Evolutionary conservation across 1,284 basidiomycete species (phyloP), one percentile per base, ranked within the genome.

Genomic region (Moesziomyces antarcticus): DNA sequence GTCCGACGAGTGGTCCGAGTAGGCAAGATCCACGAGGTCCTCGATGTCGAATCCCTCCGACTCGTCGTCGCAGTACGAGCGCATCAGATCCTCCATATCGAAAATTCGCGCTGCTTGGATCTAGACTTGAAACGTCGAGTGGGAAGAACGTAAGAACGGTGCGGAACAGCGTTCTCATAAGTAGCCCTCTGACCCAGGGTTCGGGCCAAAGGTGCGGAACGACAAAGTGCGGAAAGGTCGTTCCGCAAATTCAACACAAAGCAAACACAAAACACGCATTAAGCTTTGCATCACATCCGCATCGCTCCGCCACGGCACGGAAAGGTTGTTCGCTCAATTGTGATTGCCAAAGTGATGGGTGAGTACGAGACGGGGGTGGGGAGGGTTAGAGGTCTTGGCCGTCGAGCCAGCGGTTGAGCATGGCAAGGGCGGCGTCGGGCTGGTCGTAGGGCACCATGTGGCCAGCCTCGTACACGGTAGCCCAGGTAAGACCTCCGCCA

Each of bases 351-450:
- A 10, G 11, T 13, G 30, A 33, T 33, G 30, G 10, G 13, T 33
- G 5, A 1, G 30, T 10, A 13, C 8, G 30, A 5, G 10, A 30
- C 8, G 48, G 20, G 33, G 7, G 24, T 7, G 6, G 13, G 24
- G 20, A 21, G 11, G 20, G 25, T 10, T 4, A 10, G 10, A 79
- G 65, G n/a, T 64, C 20, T 42, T 79, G 62, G n/a, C 72, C 74
- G 24, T 65, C 66, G 27, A 84, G 56, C 79, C 82, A 84, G 43
- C 79, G 51, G 41, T 83, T 73, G 20, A 83, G 44, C 78, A 85
- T 73, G 22, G 65, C 70, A 16, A 83, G 55, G 0, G 77, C 65
- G 11, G 59, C 55, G 25, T 74, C 71, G 1, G 78, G 76, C 40
- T 77, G 69, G 42, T 80, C 78, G 49, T 76, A 75, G 0, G 78